These are phyloP conservation scores for Neonectria coccinea DNA, from an alignment of 2,329 filamentous ascomycete species.

Conservation along the genomic window DNA sequence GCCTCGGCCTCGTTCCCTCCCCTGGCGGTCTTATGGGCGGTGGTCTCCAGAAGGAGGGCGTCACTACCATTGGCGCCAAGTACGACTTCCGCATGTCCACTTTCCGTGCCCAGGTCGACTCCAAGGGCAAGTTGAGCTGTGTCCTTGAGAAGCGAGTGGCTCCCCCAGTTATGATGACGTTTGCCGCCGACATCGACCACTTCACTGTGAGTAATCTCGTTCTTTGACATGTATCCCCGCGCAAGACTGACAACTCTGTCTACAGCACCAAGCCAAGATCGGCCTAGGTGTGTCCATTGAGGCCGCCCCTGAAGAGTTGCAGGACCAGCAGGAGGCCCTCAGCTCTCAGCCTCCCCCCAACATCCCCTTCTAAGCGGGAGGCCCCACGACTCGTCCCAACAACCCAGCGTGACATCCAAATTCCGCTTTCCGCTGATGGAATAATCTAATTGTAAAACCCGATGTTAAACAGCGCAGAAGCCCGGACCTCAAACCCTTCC, in stretches of 20 bases:
- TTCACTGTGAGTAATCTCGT: slow-evolving; percentile 76
- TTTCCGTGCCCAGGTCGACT: slow-evolving; percentile 96
- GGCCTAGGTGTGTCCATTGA: slow-evolving; percentile 95
- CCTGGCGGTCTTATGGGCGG: slow-evolving; percentile 79
- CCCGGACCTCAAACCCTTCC: slow-evolving; percentile 36
- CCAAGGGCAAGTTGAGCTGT: slow-evolving; percentile 91
- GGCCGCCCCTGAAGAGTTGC: slow-evolving; percentile 84
- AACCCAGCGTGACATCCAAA: slow-evolving; percentile 36
- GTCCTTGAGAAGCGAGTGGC: slow-evolving; percentile 96
- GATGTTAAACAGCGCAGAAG: slow-evolving; percentile 41
- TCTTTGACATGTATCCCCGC: background rate
- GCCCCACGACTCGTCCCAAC: slow-evolving; percentile 26
- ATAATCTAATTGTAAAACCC: slow-evolving; percentile 46
- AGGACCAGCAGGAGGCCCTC: slow-evolving; percentile 80
- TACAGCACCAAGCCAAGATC: slow-evolving; percentile 92
- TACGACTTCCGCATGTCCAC: slow-evolving; percentile 98
- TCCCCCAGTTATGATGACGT: slow-evolving; percentile 91
- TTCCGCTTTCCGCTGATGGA: slow-evolving; percentile 40
- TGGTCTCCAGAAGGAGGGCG: slow-evolving; percentile 83
- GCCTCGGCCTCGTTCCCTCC: slow-evolving; percentile 80
- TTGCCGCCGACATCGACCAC: slow-evolving; percentile 97
- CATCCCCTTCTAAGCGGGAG: slow-evolving; percentile 71
- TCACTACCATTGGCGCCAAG: slow-evolving; percentile 93
- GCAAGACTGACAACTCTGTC: slow-evolving; percentile 44
- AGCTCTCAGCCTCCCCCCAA: slow-evolving; percentile 64